phyloP scores from a whole-genome alignment of 805 yeast genomes.

The Blastobotrys attinorum region DNA sequence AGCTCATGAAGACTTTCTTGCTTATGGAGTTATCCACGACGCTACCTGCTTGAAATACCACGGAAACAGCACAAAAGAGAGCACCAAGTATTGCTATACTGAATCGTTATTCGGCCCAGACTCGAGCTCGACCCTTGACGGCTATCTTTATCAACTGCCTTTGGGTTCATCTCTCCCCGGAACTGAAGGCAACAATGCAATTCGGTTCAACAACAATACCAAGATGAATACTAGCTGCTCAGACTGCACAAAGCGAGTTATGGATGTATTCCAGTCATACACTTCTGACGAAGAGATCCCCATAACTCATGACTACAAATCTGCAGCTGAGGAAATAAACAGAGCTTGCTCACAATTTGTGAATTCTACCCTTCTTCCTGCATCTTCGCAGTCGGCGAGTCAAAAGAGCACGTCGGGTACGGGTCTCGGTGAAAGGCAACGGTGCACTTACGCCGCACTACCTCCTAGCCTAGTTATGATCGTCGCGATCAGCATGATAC shows the following conservation, averaged over 20 bases:
- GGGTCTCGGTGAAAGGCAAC: background rate
- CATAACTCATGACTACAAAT: constrained; percentile 22
- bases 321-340: constrained; percentile 21
- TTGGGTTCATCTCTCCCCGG: constrained; percentile 23
- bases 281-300: constrained; percentile 19
- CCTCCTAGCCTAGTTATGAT: background rate
- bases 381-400: background rate
- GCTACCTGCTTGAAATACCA: constrained; percentile 22
- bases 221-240: constrained; percentile 18
- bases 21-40: constrained; percentile 21
- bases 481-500: background rate
- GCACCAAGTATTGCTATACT: constrained; percentile 23
- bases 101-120: constrained; percentile 19
- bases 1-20: constrained; percentile 23
- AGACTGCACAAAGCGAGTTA: constrained; percentile 19
- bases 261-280: constrained; percentile 20
- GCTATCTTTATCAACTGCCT: constrained; percentile 25
- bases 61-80: background rate
- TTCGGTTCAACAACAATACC: background rate
- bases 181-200: background rate
- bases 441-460: background rate
- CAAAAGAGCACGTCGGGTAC: background rate
- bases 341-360: constrained; percentile 10
- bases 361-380: background rate
- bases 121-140: constrained; percentile 16